These are phyloP conservation scores for Acer saccharum DNA, from an alignment of 345 rosid species.

Conservation along the genomic window DNA sequence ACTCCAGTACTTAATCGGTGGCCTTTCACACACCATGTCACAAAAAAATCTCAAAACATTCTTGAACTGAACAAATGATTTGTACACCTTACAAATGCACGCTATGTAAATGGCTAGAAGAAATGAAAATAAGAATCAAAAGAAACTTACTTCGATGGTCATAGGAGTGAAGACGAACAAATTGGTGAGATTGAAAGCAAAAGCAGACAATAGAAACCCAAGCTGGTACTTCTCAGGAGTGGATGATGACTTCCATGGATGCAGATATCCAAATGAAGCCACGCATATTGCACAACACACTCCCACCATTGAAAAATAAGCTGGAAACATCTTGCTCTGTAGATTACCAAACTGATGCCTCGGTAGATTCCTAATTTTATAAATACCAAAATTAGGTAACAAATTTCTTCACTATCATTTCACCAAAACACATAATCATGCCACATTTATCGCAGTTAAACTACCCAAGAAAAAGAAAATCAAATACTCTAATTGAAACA, in stretches of 20 bases:
- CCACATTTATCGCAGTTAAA: no score
- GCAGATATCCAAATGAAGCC: constrained; percentile 76
- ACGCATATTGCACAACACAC: constrained; percentile 71
- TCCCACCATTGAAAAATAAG: constrained; percentile 80
- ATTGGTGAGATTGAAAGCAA: constrained; percentile 85
- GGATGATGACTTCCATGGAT: constrained; percentile 90
- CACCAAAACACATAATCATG: not conserved
- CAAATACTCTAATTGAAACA: not conserved
- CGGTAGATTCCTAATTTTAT: constrained; percentile 66
- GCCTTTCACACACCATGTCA: not conserved
- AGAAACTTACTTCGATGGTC: constrained; percentile 74
- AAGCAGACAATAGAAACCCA: constrained; percentile 78
- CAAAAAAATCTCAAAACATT: not conserved
- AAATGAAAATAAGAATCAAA: not conserved
- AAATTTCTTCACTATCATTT: not conserved
- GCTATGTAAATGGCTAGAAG: not conserved
- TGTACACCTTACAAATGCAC: not conserved
- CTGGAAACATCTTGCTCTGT: constrained; percentile 99
- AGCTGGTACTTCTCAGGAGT: constrained; percentile 81
- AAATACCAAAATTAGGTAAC: not conserved
- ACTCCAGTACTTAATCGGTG: not conserved
- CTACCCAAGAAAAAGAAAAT: no score
- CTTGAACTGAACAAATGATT: not conserved
- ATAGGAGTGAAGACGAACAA: constrained; percentile 88
- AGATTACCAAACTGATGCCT: constrained; percentile 94